phyloP scores from a whole-genome alignment of 805 yeast genomes.

The Ogataea nakhonphanomensis region DNA sequence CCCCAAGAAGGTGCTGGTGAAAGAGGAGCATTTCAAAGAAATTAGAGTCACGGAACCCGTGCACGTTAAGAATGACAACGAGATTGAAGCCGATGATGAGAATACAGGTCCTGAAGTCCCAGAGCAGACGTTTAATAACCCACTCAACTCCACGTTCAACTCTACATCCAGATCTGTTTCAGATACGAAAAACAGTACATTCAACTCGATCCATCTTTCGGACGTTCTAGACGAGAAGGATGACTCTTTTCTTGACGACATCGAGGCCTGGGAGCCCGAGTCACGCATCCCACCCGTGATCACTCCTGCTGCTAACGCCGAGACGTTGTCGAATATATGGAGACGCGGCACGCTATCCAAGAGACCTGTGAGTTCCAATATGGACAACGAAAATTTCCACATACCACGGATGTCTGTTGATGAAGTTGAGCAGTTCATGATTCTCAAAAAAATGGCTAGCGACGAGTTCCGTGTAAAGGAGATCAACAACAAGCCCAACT shows the following conservation, averaged over 20 bases:
- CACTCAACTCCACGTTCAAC: slow-evolving; percentile 17
- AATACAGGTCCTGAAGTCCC: not conserved
- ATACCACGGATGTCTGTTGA: slow-evolving; percentile 24
- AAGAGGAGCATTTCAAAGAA: slow-evolving; percentile 21
- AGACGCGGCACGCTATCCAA: slow-evolving; percentile 27
- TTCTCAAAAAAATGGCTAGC: slow-evolving; percentile 30
- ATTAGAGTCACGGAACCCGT: slow-evolving; percentile 17
- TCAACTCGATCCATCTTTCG: slow-evolving; percentile 20
- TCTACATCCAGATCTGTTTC: slow-evolving; percentile 8
- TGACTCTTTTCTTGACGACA: slow-evolving; percentile 41
- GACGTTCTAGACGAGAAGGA: slow-evolving; percentile 38
- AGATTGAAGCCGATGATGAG: slow-evolving; percentile 1
- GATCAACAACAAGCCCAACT: slow-evolving; percentile 21
- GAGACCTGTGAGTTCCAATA: slow-evolving; percentile 11
- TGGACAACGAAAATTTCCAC: slow-evolving; percentile 13
- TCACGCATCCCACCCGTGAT: slow-evolving; percentile 8
- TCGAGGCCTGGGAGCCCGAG: slow-evolving; percentile 34
- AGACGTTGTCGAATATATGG: slow-evolving; percentile 28
- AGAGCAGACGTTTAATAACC: slow-evolving; percentile 20
- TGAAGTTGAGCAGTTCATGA: slow-evolving; percentile 30
- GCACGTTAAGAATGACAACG: slow-evolving; percentile 1
- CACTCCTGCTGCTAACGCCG: slow-evolving; percentile 13
- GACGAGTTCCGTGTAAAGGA: slow-evolving; percentile 31
- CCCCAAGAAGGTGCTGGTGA: slow-evolving; percentile 23
- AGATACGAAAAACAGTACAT: slow-evolving; percentile 1